Evolutionary conservation across 225 moss, liverwort and hornwort species (phyloP), one percentile per base, ranked within the genome.

Genomic region (Climacium dendroides): DNA sequence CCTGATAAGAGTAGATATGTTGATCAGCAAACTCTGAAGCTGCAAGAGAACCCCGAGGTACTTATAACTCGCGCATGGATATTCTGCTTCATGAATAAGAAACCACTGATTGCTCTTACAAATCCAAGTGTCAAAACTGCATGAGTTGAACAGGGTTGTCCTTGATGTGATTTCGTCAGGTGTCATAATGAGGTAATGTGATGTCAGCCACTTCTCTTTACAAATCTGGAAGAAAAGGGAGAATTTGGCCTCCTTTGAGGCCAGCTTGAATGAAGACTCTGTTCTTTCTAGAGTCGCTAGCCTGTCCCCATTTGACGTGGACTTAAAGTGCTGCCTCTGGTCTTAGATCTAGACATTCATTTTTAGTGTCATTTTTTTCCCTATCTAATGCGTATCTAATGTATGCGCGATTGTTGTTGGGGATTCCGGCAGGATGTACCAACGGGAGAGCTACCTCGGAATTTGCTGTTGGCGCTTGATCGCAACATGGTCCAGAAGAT

Each of bases 41-140:
- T 98, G 83, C 98, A 98, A 80, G 98, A 98, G 88, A 97, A 97
- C 32, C 98, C 97, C 30, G 98, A 98, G 98, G 97, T 98, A 91
- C 50, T 79, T 29, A 18, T 67, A 29, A 64, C 23, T 73, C 72
- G 30, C 67, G 32, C 26, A 30, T 72, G 34, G 78, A 50, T 41
- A 48, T 55, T 54, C 34, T 53, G 26, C 34, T 82, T 47, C 45
- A 77, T 54, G 37, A 35, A 35, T 23, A n/a, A 72, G 48, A 73
- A 72, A 63, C 32, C 17, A 53, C 34, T 32, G 34, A 60, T 34
- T 80, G 54, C 43, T 59, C 34, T 39, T 66, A 58, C 39, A 34
- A 47, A 37, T 34, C 5, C 16, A 79, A 50, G 47, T 79, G 50
- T 59, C 50, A 66, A 63, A 7, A 64, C 35, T 53, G 57, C 79